Percentiles rank a stretch among this genome's conserved stretches.
Conservation (phyloP, 768 basidiomycete species). For the Suillus fuscotomentosus region DNA sequence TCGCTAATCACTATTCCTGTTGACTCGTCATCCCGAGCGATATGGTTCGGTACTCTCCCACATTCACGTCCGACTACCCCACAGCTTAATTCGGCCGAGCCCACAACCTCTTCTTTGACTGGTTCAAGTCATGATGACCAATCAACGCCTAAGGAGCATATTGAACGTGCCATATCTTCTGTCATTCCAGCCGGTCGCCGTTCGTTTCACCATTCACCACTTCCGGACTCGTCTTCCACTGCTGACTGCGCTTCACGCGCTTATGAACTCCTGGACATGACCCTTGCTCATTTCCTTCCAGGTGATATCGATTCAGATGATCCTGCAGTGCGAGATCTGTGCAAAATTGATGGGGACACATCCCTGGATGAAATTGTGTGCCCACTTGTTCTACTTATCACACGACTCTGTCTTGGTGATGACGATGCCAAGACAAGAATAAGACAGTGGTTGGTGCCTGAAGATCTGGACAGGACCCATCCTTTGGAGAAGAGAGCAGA, state of each 20-base stretch:
- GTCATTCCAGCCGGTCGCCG: constrained; percentile 30
- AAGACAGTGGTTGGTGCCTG: constrained; percentile 70
- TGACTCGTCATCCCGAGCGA: constrained; percentile 46
- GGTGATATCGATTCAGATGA: constrained; percentile 65
- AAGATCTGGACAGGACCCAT: constrained; percentile 73
- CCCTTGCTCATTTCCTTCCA: constrained; percentile 63
- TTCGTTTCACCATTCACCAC: constrained; percentile 44
- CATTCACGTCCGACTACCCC: constrained; percentile 31
- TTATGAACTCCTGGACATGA: constrained; percentile 65
- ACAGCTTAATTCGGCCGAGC: constrained; percentile 34
- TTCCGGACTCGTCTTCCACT: constrained; percentile 25
- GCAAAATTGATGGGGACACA: constrained; percentile 50
- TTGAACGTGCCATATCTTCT: constrained; percentile 27
- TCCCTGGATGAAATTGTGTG: constrained; percentile 75
- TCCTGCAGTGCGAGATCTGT: constrained; percentile 49
- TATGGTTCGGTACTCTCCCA: constrained; percentile 60
- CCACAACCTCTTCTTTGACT: not conserved
- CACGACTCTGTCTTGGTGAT: constrained; percentile 66
- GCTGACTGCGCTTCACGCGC: constrained; percentile 60
- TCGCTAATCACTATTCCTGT: constrained; percentile 79
- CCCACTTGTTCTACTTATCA: constrained; percentile 75
- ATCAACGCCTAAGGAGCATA: constrained; percentile 18
- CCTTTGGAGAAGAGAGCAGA: constrained; percentile 75
- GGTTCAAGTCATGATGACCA: not conserved
- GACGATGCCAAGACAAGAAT: constrained; percentile 54